Percentiles rank a stretch among this genome's conserved stretches.
These are phyloP conservation scores for Chrysanthemum lavandulifolium DNA, from an alignment of 129 eudicot genomes.

Conservation along the genomic window DNA sequence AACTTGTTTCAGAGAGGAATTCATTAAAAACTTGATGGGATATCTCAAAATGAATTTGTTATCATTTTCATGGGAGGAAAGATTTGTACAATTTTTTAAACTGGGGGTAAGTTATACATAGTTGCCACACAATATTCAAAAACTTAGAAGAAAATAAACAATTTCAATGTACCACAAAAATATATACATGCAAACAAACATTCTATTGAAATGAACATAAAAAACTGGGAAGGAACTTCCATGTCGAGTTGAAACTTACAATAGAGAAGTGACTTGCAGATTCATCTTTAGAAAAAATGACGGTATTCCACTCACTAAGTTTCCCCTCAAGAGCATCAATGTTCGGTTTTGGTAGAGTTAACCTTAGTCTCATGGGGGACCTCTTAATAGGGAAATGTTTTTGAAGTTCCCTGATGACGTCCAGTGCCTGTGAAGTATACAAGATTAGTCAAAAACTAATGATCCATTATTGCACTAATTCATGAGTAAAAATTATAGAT, in stretches of 20 bases:
- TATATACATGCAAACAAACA: not conserved
- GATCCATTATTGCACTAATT: not conserved
- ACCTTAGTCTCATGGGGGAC: conserved; percentile 78
- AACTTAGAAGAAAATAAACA: too few species aligned
- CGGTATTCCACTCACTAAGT: conserved; percentile 62
- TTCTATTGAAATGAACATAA: too few species aligned
- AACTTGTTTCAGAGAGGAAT: not conserved
- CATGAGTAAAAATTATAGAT: not conserved
- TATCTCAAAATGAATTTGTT: not conserved
- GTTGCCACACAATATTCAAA: not conserved
- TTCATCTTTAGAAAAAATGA: conserved; percentile 65
- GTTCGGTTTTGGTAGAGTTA: conserved; percentile 50
- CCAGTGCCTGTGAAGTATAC: conserved; percentile 64
- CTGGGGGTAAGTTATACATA: not conserved
- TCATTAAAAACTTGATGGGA: not conserved
- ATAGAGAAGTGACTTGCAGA: conserved; percentile 69
- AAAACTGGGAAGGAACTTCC: too few species aligned
- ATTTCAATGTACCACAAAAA: not conserved
- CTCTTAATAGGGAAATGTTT: conserved; percentile 84
- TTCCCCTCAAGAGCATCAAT: conserved; percentile 56
- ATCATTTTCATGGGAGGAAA: not conserved
- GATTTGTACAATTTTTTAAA: too few species aligned
- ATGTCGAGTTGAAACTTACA: conserved; percentile 46
- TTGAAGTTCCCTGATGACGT: conserved; percentile 94
- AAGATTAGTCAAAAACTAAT: conserved; percentile 12